A percentile compares a stretch with the other conserved stretches of the same genome.
phyloP scores from a whole-genome alignment of 225 moss, liverwort and hornwort genomes.

The Antitrichia curtipendula region DNA sequence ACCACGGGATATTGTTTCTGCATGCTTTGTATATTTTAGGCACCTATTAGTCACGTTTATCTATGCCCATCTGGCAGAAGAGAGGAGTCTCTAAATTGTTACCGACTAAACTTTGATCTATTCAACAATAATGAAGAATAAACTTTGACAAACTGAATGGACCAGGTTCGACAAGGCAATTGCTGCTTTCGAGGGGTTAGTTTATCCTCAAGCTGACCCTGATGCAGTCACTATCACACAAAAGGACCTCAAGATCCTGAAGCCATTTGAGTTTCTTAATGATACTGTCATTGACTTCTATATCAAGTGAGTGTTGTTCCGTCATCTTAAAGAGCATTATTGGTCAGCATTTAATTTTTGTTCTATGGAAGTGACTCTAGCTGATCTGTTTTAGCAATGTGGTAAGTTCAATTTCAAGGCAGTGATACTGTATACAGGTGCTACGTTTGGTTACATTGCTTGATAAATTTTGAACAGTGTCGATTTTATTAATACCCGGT shows the following conservation, averaged over 20 bases:
- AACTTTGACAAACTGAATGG: not conserved
- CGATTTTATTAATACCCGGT: not conserved
- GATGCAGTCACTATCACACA: slow-evolving; percentile 46
- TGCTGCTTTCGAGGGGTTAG: slow-evolving; percentile 19
- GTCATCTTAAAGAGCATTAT: not conserved
- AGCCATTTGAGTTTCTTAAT: slow-evolving; percentile 32
- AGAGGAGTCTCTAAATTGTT: not conserved
- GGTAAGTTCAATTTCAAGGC: not conserved
- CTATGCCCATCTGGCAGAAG: not conserved
- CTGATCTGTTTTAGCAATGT: not conserved
- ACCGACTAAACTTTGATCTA: not conserved
- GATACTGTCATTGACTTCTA: slow-evolving; percentile 55
- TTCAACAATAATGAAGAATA: not conserved
- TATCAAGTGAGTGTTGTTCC: slow-evolving; percentile 22
- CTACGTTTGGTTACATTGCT: not conserved
- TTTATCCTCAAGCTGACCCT: slow-evolving; percentile 35
- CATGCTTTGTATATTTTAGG: not conserved
- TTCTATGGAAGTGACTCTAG: not conserved
- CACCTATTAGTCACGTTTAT: not conserved
- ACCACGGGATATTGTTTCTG: not conserved
- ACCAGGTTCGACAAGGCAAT: slow-evolving; percentile 11
- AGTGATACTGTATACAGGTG: not conserved
- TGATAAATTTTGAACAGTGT: not conserved
- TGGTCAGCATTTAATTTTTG: not conserved
- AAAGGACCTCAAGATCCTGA: slow-evolving; percentile 35